Percentiles rank a stretch among this genome's conserved stretches.
phyloP scores from a whole-genome alignment of 352 stramenopile genomes.

The Globisporangium mamillatum region DNA sequence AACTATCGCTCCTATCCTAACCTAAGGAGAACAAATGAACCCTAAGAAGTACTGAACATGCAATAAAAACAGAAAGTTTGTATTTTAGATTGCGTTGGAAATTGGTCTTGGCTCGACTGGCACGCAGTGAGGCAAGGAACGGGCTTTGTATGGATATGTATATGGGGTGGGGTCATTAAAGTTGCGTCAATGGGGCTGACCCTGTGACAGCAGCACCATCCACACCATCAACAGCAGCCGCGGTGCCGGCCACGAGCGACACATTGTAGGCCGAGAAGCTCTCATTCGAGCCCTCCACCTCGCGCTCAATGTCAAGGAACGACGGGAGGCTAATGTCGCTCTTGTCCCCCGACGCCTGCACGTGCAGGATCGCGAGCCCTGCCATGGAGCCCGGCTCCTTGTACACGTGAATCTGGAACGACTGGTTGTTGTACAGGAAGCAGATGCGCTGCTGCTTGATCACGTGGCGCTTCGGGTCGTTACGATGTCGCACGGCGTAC shows the following conservation, averaged over 20 bases:
- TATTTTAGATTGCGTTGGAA: constrained; percentile 4
- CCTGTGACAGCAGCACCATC: constrained; percentile 17
- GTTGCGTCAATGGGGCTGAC: not conserved
- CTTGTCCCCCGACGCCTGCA: constrained; percentile 69
- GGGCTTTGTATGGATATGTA: not conserved
- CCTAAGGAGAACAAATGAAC: not conserved
- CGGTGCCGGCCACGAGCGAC: constrained; percentile 41
- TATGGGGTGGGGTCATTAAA: constrained; percentile 7
- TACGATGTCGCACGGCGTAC: constrained; percentile 78
- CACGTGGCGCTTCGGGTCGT: constrained; percentile 59
- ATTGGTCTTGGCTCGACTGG: constrained; percentile 4
- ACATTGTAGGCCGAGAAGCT: constrained; percentile 82
- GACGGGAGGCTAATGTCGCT: constrained; percentile 60
- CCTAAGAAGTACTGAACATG: not conserved
- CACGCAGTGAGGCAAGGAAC: not conserved
- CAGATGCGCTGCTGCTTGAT: constrained; percentile 89
- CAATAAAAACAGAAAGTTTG: constrained; percentile 3
- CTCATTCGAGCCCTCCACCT: constrained; percentile 54
- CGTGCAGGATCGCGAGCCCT: constrained; percentile 64
- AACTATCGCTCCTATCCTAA: no score
- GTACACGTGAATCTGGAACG: constrained; percentile 86
- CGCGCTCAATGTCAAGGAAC: constrained; percentile 72
- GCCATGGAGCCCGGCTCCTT: constrained; percentile 69
- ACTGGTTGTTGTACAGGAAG: constrained; percentile 86
- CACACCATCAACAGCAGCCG: constrained; percentile 46